A percentile compares a stretch with the other conserved stretches of the same genome.
Evolutionary conservation across 768 basidiomycete genomes (phyloP).

Genomic region (Boletus rufocinnamomeus): DNA sequence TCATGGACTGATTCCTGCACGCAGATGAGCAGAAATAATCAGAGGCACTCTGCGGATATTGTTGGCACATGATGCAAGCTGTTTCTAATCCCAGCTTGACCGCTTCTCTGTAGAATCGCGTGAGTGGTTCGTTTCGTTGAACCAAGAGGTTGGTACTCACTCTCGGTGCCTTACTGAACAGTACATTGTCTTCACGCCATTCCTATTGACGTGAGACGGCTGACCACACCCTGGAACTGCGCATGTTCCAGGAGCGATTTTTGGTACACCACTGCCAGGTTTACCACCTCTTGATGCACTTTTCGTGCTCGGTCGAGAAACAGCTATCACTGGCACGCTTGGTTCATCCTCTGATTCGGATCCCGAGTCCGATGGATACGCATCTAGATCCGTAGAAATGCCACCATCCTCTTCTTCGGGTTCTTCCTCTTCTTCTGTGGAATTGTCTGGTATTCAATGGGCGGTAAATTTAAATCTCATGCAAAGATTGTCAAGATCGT

Average conservation of each 20-base stretch:
- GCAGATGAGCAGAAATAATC: conserved; percentile 65
- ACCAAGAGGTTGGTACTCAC: conserved; percentile 41
- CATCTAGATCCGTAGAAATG: conserved; percentile 33
- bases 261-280: conserved; percentile 5
- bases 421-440: conserved; percentile 30
- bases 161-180: conserved; percentile 65
- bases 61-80: conserved; percentile 67
- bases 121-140: conserved; percentile 11
- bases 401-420: conserved; percentile 23
- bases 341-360: conserved; percentile 28
- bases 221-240: conserved; percentile 59
- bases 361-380: conserved; percentile 34
- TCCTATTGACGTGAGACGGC: conserved; percentile 55
- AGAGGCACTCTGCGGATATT: conserved; percentile 54
- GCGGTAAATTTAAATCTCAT: conserved; percentile 14
- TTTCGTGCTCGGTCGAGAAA: conserved; percentile 12
- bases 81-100: conserved; percentile 51
- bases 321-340: conserved; percentile 10
- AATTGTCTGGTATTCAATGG: conserved; percentile 22
- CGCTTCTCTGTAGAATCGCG: conserved; percentile 48
- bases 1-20: conserved; percentile 62
- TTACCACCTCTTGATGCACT: conserved; percentile 15
- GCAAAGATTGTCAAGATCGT: conserved; percentile 11
- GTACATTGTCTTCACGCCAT: conserved; percentile 52
- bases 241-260: conserved; percentile 41